phyloP scores from a whole-genome alignment of 1,284 basidiomycete species.

The Leccinum subspadiceum region DNA sequence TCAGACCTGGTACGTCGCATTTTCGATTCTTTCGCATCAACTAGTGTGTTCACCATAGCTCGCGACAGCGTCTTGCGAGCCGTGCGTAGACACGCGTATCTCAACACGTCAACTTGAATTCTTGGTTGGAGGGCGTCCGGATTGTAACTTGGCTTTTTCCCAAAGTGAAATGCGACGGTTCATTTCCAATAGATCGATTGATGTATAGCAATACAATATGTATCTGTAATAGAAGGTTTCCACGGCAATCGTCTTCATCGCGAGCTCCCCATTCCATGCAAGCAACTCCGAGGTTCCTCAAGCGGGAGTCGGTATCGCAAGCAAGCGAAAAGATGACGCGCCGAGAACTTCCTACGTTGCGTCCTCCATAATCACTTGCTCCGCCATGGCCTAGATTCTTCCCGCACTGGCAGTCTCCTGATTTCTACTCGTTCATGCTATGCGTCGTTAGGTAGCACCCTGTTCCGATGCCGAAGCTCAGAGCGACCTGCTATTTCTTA shows the following conservation, averaged over 20 bases:
- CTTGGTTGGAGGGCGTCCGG: slow-evolving; percentile 27
- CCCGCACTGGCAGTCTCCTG: background rate
- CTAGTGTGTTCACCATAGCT: background rate
- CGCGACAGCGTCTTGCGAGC: slow-evolving; percentile 79
- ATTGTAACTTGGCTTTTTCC: too few species aligned
- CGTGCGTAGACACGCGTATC: slow-evolving; percentile 85
- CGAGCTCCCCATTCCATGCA: background rate
- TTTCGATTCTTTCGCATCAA: background rate
- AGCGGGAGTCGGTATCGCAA: background rate
- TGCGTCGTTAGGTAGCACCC: background rate
- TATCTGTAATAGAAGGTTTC: too few species aligned
- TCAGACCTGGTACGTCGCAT: background rate
- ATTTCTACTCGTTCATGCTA: background rate
- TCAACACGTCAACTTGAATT: slow-evolving; percentile 78
- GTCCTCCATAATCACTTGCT: background rate
- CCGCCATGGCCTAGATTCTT: background rate
- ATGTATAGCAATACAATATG: background rate
- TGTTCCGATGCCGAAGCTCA: background rate
- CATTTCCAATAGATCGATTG: slow-evolving; percentile 72
- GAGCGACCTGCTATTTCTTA: background rate
- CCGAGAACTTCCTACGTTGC: background rate
- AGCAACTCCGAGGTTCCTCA: background rate
- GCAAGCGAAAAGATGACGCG: background rate
- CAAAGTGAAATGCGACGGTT: slow-evolving; percentile 34
- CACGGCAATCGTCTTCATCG: too few species aligned